phyloP scores from a whole-genome alignment of 2,329 filamentous ascomycete genomes.

The Pezicula carpinea region DNA sequence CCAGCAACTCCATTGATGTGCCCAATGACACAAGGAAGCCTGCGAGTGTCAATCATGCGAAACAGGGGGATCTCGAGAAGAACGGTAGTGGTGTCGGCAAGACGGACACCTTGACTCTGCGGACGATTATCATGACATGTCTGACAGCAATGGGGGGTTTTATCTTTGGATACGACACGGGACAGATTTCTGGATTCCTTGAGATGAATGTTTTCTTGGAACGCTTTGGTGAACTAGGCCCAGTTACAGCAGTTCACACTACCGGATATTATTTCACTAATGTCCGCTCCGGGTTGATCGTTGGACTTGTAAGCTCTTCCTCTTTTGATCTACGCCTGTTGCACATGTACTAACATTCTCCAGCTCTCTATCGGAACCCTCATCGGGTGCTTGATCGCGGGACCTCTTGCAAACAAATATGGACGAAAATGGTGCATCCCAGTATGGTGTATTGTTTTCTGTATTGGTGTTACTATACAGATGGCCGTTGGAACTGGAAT shows the following conservation, averaged over 20 bases:
- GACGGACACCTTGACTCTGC: constrained; percentile 10
- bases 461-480: constrained; percentile 61
- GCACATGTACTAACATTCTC: constrained; percentile 46
- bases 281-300: constrained; percentile 58
- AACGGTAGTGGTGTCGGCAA: neutral
- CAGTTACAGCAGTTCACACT: constrained; percentile 18
- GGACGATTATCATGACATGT: constrained; percentile 18
- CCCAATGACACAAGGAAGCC: neutral
- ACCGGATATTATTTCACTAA: constrained; percentile 44
- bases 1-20: neutral
- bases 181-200: constrained; percentile 51
- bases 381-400: constrained; percentile 71
- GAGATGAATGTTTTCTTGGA: constrained; percentile 51
- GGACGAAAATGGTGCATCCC: constrained; percentile 57
- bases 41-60: neutral
- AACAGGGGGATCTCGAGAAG: neutral
- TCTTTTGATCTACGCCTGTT: constrained; percentile 42
- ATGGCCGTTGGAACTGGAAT: constrained; percentile 47
- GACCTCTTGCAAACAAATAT: constrained; percentile 60
- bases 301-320: constrained; percentile 45
- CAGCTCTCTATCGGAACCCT: constrained; percentile 73
- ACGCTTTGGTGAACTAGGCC: constrained; percentile 44
- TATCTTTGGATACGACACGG: constrained; percentile 30
- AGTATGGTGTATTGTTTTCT: constrained; percentile 50
- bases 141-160: constrained; percentile 26